These are phyloP conservation scores for Irpex rosettiformis DNA, from an alignment of 1,284 basidiomycete genomes.

Conservation along the genomic window DNA sequence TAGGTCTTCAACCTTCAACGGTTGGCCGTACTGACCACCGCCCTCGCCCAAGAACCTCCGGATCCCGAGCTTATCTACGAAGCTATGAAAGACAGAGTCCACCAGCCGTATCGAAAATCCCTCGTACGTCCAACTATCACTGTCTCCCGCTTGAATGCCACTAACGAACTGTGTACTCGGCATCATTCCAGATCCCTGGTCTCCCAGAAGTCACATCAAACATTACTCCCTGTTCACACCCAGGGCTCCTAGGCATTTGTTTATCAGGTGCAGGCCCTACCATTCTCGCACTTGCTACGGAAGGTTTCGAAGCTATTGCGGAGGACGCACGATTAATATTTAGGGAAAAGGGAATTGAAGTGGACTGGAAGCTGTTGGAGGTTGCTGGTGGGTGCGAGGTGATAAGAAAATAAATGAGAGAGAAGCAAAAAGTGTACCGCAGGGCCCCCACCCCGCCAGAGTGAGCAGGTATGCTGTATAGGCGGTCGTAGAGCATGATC, in stretches of 20 bases:
- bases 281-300: constrained; percentile 93
- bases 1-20: constrained; percentile 98
- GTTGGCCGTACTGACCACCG: constrained; percentile 96
- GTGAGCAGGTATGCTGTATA: too few relatives aligned
- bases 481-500: too few relatives aligned
- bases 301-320: constrained; percentile 80
- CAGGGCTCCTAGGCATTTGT: constrained; percentile 94
- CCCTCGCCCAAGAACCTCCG: constrained; percentile 86
- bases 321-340: constrained; percentile 79
- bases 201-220: constrained; percentile 86
- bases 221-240: constrained; percentile 87
- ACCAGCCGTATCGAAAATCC: constrained; percentile 93
- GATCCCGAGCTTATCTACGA: constrained; percentile 96
- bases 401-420: constrained; percentile 8
- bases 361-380: constrained; percentile 78
- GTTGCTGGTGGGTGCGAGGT: constrained; percentile 54
- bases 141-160: background rate
- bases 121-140: constrained; percentile 50
- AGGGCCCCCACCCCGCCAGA: too few relatives aligned
- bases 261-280: constrained; percentile 98
- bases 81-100: constrained; percentile 98
- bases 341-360: constrained; percentile 66
- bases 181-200: constrained; percentile 78
- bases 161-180: background rate
- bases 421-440: background rate